phyloP scores from a whole-genome alignment of 1,284 basidiomycete species.

The Waitea zeae region DNA sequence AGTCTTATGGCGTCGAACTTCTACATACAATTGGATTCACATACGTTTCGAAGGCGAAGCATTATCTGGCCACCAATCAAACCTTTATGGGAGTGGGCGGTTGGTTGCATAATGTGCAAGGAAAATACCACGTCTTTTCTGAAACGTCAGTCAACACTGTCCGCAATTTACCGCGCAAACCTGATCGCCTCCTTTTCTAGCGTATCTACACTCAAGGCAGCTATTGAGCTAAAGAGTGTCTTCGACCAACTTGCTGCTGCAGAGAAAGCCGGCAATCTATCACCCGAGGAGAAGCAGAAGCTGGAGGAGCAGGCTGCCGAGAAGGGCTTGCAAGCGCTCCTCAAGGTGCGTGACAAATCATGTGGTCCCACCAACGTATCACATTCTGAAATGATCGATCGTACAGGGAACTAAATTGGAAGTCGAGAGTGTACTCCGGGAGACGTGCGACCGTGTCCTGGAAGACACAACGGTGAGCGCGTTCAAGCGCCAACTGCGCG shows the following conservation, averaged over 20 bases:
- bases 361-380: constrained; percentile 1
- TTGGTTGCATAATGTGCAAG: constrained; percentile 90
- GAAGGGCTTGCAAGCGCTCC: constrained; percentile 84
- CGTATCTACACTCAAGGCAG: constrained; percentile 76
- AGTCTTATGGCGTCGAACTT: constrained; percentile 89
- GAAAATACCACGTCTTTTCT: constrained; percentile 85
- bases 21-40: constrained; percentile 85
- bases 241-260: constrained; percentile 93
- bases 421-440: constrained; percentile 84
- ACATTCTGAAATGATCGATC: not conserved
- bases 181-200: constrained; percentile 19
- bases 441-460: constrained; percentile 83
- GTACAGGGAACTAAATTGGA: constrained; percentile 83
- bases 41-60: constrained; percentile 73
- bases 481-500: constrained; percentile 56
- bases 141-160: constrained; percentile 54
- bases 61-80: constrained; percentile 64
- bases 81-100: constrained; percentile 73
- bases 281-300: constrained; percentile 74
- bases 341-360: constrained; percentile 43
- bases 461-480: constrained; percentile 32
- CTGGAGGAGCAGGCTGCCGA: constrained; percentile 95
- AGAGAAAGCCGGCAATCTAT: constrained; percentile 74
- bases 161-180: constrained; percentile 14
- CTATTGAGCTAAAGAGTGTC: constrained; percentile 85